Percentiles rank a stretch among this genome's conserved stretches.
phyloP scores from a whole-genome alignment of 2,329 filamentous ascomycete species.

The Acrocalymma vagum region DNA sequence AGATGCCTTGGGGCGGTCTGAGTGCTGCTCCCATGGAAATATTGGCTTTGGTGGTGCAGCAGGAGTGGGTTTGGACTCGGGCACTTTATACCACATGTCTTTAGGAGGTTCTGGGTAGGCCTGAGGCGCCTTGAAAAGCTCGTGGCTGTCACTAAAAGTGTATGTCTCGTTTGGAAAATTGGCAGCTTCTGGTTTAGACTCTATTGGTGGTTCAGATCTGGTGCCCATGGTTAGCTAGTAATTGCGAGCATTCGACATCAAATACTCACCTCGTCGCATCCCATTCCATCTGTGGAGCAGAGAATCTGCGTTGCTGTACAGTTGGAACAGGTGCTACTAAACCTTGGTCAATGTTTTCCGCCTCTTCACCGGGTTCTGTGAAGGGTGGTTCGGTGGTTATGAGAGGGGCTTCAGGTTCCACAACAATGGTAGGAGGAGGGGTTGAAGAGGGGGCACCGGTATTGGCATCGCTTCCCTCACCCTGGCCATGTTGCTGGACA shows the following conservation, averaged over 20 bases:
- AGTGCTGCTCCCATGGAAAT: slow-evolving; percentile 88
- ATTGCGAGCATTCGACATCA: no score
- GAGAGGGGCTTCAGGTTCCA: slow-evolving; percentile 39
- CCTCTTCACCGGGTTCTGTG: slow-evolving; percentile 52
- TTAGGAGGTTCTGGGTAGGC: slow-evolving; percentile 84
- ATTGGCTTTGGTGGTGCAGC: slow-evolving; percentile 71
- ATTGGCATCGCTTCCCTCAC: slow-evolving; percentile 32
- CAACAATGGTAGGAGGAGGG: slow-evolving; percentile 25
- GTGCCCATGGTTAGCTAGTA: no score
- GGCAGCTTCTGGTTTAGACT: slow-evolving; percentile 83
- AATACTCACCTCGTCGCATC: slow-evolving; percentile 68
- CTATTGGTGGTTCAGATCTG: slow-evolving; percentile 59
- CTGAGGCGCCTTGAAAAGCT: slow-evolving; percentile 78
- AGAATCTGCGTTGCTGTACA: slow-evolving; percentile 60
- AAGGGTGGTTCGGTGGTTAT: slow-evolving; percentile 52
- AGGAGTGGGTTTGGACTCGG: slow-evolving; percentile 64
- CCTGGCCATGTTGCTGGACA: slow-evolving; percentile 35
- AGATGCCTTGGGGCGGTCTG: slow-evolving; percentile 67
- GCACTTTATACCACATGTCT: slow-evolving; percentile 89
- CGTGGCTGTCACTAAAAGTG: slow-evolving; percentile 79
- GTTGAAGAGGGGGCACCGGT: slow-evolving; percentile 18
- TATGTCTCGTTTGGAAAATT: slow-evolving; percentile 84
- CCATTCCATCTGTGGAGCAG: slow-evolving; percentile 68
- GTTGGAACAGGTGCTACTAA: slow-evolving; percentile 54
- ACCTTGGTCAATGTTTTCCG: slow-evolving; percentile 55